Evolutionary conservation across 2,329 filamentous ascomycete genomes (phyloP).

Genomic region (Mycosphaerella arachidis): DNA sequence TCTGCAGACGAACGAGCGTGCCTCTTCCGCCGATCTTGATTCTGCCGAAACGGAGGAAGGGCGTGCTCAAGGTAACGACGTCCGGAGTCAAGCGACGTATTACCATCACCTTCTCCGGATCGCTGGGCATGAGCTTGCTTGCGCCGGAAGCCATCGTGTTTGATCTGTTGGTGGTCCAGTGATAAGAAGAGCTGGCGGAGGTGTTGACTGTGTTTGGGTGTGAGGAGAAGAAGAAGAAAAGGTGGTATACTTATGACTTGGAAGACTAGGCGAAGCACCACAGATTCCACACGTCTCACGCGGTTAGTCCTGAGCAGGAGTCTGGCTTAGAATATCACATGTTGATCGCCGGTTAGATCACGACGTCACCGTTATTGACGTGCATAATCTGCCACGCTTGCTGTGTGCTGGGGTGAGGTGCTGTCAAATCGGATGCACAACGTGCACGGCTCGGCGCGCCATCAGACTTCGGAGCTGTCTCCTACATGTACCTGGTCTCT

Average conservation of each 20-base stretch:
- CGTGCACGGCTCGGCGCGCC: not conserved
- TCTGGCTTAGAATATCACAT: not conserved
- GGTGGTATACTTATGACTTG: not conserved
- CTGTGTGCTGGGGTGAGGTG: no score
- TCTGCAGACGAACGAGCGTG: constrained; percentile 76
- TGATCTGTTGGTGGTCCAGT: not conserved
- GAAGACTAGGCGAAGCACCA: not conserved
- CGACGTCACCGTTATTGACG: not conserved
- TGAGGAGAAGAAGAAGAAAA: not conserved
- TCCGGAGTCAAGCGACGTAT: constrained; percentile 79
- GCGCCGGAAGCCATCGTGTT: constrained; percentile 29
- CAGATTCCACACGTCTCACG: not conserved
- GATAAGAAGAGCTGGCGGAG: not conserved
- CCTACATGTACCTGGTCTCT: not conserved
- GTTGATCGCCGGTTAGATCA: not conserved
- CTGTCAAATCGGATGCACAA: not conserved
- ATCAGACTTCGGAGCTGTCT: not conserved
- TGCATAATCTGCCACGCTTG: not conserved
- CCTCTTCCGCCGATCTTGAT: constrained; percentile 82
- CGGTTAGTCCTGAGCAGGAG: not conserved
- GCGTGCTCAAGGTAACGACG: constrained; percentile 73
- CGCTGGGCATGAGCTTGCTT: constrained; percentile 44
- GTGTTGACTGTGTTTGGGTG: not conserved
- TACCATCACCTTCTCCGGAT: constrained; percentile 81
- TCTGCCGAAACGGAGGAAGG: constrained; percentile 75